These are phyloP conservation scores for Craterostigma plantagineum DNA, from an alignment of 257 asterid species.

Conservation along the genomic window DNA sequence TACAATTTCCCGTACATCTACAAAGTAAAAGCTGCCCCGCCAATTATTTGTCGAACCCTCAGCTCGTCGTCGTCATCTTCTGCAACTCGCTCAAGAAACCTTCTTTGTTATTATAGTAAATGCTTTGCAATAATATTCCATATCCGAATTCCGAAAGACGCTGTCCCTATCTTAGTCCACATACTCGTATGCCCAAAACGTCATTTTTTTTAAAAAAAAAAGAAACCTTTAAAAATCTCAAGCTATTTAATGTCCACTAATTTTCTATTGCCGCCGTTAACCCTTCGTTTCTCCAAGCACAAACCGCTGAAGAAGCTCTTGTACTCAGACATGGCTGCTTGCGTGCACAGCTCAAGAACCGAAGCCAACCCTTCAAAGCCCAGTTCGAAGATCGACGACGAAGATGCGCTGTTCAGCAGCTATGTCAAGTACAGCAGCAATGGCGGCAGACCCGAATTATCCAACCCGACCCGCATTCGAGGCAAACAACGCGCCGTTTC, in stretches of 20 bases:
- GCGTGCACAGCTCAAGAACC: conserved; percentile 40
- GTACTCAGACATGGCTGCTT: conserved; percentile 37
- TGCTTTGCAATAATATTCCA: no score
- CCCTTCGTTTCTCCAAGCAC: conserved; percentile 9
- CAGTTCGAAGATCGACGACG: conserved; percentile 17
- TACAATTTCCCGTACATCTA: no score
- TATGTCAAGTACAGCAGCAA: conserved; percentile 26
- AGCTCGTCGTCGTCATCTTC: no score
- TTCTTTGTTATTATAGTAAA: no score
- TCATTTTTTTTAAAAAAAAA: conserved; percentile 7
- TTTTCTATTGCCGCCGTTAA: conserved; percentile 15
- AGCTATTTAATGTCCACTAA: conserved; percentile 26
- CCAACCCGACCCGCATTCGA: conserved; percentile 15
- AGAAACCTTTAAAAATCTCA: background rate
- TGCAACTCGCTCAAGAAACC: background rate
- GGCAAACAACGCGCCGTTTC: background rate
- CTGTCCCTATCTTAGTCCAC: conserved; percentile 9
- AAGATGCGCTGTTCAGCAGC: conserved; percentile 11
- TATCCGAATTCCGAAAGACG: conserved; percentile 4
- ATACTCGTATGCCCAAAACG: background rate
- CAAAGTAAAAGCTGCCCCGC: no score
- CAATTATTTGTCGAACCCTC: no score
- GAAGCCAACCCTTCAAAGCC: conserved; percentile 14
- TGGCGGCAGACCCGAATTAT: no score
- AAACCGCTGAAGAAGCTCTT: conserved; percentile 9